Base-by-base conservation (phyloP, 352 stramenopile genomes). In the Phytophthora meadii region DNA sequence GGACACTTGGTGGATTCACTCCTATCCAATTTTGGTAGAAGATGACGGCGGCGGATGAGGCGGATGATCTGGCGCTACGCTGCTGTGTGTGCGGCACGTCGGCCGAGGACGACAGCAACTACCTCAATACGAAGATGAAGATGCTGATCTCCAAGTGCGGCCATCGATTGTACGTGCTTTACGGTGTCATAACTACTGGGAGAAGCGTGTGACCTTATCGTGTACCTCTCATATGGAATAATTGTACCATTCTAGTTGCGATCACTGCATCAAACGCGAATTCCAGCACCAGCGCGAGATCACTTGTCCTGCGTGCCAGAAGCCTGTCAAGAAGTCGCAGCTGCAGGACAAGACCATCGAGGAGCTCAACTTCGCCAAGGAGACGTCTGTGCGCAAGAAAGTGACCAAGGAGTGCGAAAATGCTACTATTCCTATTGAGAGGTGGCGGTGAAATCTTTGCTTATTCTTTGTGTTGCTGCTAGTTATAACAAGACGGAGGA, bases 51-150 rank as follows among this genome's bases (percentile, higher is more conserved):
- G 68, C 48, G 50, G 74, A 84, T 32, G 81, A 88, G 48, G 79
- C 63, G 47, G 88, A 95, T 50, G 85, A 94, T 37, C 61, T 93
- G 54, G 77, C 85, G 73, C 77, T 90, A 67, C 85, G 85, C 73
- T 95, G 88, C 84, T 95, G 88, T 77, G 88, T 95, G 37, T 96
- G 88, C 72, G 87, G 88, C 65, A 96, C 88, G 63, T 92, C 84
- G 22, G 75, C 75, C 30, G 86, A 96, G 55, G 87, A 95, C 56
- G 87, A 96, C 74, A 86, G 75, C 69, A 96, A 96, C 72, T 89
- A 93, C 64, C 83, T 96, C 57, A 96, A 96, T 73, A 96, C 87
- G 17, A 94, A 93, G 74, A 96, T 96, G 88, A 96, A 95, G 72
- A 94, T 96, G 83, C 86, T 94, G 60, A 96, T 96, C 71, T 95